A percentile compares a stretch with the other conserved stretches of the same genome.
These are phyloP conservation scores for Syzygium aqueum DNA, from an alignment of 345 rosid genomes.

Conservation along the genomic window DNA sequence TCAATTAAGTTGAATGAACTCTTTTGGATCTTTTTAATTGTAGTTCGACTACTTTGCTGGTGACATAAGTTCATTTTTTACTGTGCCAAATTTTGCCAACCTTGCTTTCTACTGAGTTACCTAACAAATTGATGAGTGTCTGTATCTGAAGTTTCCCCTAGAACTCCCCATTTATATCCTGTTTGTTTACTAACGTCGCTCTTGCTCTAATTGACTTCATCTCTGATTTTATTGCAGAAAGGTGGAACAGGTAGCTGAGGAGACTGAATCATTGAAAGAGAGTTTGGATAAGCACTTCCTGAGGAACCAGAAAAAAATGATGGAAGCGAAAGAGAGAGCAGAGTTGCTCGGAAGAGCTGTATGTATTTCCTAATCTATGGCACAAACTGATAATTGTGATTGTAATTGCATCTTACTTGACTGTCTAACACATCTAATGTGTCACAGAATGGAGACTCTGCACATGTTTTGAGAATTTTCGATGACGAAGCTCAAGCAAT, in stretches of 20 bases:
- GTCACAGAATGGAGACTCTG: conserved; percentile 63
- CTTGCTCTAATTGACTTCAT: neutral
- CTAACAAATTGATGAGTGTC: neutral
- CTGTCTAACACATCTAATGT: neutral
- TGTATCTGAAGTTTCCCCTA: neutral
- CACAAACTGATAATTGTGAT: neutral
- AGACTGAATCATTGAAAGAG: conserved; percentile 66
- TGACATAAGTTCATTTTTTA: neutral
- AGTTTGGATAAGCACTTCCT: conserved; percentile 57
- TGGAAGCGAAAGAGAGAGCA: conserved; percentile 78
- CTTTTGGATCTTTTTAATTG: neutral
- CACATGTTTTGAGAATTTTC: conserved; percentile 77
- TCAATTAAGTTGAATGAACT: neutral
- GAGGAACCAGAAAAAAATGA: conserved; percentile 62
- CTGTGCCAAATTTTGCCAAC: neutral
- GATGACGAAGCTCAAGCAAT: conserved; percentile 93
- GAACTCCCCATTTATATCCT: neutral
- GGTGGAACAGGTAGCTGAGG: conserved; percentile 87
- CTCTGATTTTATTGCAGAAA: conserved; percentile 27
- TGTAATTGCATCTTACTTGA: neutral
- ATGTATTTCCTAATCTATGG: conserved; percentile 1
- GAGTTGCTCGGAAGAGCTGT: conserved; percentile 81
- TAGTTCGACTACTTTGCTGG: neutral
- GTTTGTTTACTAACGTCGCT: neutral
- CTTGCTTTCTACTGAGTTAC: neutral